Conservation (phyloP, 2,329 filamentous ascomycete genomes). For the Phialophora expanda region DNA sequence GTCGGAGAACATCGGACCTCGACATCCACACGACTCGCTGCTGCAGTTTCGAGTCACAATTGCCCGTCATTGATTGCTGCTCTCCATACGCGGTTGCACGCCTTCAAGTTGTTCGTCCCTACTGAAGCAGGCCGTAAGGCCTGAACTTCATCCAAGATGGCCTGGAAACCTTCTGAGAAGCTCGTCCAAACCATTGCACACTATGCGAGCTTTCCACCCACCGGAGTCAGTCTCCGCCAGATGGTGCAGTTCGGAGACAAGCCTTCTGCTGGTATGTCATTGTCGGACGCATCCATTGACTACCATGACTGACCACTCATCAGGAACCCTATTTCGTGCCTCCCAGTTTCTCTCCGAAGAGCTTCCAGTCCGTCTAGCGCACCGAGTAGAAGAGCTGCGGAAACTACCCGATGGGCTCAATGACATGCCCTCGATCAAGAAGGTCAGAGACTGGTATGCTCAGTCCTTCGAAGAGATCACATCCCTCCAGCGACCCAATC, state of each 20-base stretch:
- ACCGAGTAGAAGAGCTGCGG: constrained; percentile 92
- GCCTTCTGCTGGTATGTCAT: constrained; percentile 76
- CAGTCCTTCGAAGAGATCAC: constrained; percentile 99
- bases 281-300: not conserved
- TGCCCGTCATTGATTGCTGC: not conserved
- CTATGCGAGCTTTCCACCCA: constrained; percentile 96
- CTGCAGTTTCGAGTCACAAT: constrained; percentile 29
- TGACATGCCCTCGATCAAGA: constrained; percentile 95
- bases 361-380: constrained; percentile 92
- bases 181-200: constrained; percentile 97
- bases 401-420: constrained; percentile 93
- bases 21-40: constrained; percentile 17
- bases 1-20: constrained; percentile 36
- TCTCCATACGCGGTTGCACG: constrained; percentile 15
- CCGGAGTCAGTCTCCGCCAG: constrained; percentile 92
- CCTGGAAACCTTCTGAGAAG: constrained; percentile 88
- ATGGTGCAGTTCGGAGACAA: constrained; percentile 99
- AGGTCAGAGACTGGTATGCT: constrained; percentile 97
- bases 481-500: constrained; percentile 74
- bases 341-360: constrained; percentile 99
- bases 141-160: constrained; percentile 63
- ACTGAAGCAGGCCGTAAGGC: constrained; percentile 40
- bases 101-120: constrained; percentile 35
- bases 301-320: constrained; percentile 8
- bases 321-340: constrained; percentile 93